These are phyloP conservation scores for Musa troglodytarum DNA, from an alignment of 176 grass and related monocot species.

Conservation along the genomic window DNA sequence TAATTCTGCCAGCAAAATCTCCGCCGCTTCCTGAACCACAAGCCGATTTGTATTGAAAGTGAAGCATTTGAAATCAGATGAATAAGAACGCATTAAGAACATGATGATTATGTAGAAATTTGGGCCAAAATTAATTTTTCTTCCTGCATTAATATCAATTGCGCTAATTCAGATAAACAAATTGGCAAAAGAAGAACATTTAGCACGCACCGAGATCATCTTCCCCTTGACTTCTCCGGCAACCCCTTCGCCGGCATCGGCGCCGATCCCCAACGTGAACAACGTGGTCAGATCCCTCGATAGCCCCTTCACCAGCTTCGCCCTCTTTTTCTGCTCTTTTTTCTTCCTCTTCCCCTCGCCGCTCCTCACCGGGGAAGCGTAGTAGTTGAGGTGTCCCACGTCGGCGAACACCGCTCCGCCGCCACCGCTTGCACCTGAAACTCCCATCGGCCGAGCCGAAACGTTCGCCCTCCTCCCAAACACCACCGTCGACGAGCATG, in stretches of 20 bases:
- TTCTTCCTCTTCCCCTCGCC: background rate
- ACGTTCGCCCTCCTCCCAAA: background rate
- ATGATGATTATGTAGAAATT: background rate
- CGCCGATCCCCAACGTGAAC: slow-evolving; percentile 13
- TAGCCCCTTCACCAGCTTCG: slow-evolving; percentile 33
- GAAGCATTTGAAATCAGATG: no score
- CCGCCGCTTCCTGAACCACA: slow-evolving; percentile 39
- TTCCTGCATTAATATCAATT: background rate
- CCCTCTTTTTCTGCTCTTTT: slow-evolving; percentile 30
- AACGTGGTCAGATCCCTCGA: slow-evolving; percentile 28
- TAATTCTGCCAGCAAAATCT: slow-evolving; percentile 46
- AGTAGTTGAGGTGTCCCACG: slow-evolving; percentile 29
- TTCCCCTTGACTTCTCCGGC: slow-evolving; percentile 20
- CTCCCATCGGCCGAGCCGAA: slow-evolving; percentile 14
- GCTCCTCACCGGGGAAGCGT: slow-evolving; percentile 12
- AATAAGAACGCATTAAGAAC: no score
- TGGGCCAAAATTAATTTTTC: background rate
- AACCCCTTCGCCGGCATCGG: background rate
- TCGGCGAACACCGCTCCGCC: slow-evolving; percentile 15
- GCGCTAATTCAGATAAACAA: background rate
- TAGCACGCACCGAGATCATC: slow-evolving; percentile 25
- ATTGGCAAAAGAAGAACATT: background rate
- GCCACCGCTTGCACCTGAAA: no score
- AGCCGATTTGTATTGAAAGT: no score
- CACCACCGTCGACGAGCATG: background rate